phyloP scores from a whole-genome alignment of 148 eudicot genomes.

The Amaranthus hypochondriacus region DNA sequence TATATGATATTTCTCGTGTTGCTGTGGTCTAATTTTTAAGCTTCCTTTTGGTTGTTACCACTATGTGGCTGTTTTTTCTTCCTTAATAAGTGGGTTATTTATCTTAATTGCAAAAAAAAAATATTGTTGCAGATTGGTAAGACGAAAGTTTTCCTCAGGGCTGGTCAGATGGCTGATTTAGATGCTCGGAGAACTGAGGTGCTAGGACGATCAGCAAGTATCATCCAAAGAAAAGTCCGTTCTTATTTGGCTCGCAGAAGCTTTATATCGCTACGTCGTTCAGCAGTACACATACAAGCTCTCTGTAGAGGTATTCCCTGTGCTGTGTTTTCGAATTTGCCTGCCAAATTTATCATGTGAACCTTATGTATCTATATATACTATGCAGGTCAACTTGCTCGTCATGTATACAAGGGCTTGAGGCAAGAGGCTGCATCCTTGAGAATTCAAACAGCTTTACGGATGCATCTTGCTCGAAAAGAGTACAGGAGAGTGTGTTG shows the following conservation, averaged over 20 bases:
- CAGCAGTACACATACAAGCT: constrained; percentile 72
- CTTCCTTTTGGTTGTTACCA: too few relatives aligned
- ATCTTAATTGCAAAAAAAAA: constrained; percentile 5
- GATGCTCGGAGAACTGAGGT: constrained; percentile 93
- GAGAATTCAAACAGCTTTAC: constrained; percentile 69
- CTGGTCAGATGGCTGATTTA: constrained; percentile 99
- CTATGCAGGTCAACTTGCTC: constrained; percentile 68
- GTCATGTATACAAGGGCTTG: constrained; percentile 63
- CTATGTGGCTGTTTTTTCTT: not conserved
- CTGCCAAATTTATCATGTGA: not conserved
- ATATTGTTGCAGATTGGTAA: constrained; percentile 78
- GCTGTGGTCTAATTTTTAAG: too few relatives aligned
- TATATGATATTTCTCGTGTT: too few relatives aligned
- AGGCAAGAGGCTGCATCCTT: constrained; percentile 81
- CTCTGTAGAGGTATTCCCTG: constrained; percentile 70
- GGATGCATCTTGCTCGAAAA: constrained; percentile 80
- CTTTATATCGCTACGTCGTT: constrained; percentile 50
- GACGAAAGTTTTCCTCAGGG: constrained; percentile 94
- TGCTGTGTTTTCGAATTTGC: constrained; percentile 10
- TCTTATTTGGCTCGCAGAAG: constrained; percentile 80
- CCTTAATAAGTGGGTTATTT: not conserved
- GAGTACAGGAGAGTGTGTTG: constrained; percentile 47
- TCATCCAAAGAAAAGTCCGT: constrained; percentile 91
- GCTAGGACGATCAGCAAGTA: constrained; percentile 94
- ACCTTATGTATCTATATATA: not conserved